phyloP scores from a whole-genome alignment of 352 stramenopile genomes.

The Phytophthora quininea region DNA sequence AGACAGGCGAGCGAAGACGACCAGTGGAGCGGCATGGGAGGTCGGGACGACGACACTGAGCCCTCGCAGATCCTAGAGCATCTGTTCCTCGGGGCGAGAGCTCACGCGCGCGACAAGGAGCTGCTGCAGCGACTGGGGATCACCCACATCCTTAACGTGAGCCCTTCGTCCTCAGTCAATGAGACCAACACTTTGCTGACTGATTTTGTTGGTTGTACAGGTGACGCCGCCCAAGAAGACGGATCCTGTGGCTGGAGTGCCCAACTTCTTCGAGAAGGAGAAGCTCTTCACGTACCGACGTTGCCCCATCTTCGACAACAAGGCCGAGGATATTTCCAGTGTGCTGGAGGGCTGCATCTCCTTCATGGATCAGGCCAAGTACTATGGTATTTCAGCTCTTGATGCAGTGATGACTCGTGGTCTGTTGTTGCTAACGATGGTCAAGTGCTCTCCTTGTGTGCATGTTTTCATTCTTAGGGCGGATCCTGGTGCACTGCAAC shows the following conservation, averaged over 20 bases:
- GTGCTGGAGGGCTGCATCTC: constrained; percentile 83
- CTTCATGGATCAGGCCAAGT: constrained; percentile 93
- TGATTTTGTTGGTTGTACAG: constrained; percentile 31
- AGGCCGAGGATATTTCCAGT: constrained; percentile 86
- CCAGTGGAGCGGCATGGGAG: constrained; percentile 1
- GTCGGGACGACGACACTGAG: constrained; percentile 33
- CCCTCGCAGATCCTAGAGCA: constrained; percentile 72
- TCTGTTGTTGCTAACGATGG: constrained; percentile 37
- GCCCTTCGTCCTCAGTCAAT: not conserved
- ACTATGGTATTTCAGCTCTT: constrained; percentile 75
- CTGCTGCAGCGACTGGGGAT: constrained; percentile 64
- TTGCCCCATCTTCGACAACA: constrained; percentile 91
- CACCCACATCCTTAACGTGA: constrained; percentile 86
- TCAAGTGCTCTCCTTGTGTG: constrained; percentile 38
- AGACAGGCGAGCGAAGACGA: not conserved
- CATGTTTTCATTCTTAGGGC: constrained; percentile 44
- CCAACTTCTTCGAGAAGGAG: constrained; percentile 93
- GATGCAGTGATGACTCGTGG: not conserved
- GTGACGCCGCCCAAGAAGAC: constrained; percentile 78
- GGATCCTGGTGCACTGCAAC: constrained; percentile 92
- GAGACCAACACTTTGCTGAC: not conserved
- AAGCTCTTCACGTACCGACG: constrained; percentile 78
- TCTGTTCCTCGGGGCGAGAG: constrained; percentile 72
- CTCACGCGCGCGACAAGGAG: constrained; percentile 70
- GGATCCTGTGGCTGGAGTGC: constrained; percentile 85